Conservation (phyloP, 1,139 yeast genomes). For the Sugiyamaella pinicola region DNA sequence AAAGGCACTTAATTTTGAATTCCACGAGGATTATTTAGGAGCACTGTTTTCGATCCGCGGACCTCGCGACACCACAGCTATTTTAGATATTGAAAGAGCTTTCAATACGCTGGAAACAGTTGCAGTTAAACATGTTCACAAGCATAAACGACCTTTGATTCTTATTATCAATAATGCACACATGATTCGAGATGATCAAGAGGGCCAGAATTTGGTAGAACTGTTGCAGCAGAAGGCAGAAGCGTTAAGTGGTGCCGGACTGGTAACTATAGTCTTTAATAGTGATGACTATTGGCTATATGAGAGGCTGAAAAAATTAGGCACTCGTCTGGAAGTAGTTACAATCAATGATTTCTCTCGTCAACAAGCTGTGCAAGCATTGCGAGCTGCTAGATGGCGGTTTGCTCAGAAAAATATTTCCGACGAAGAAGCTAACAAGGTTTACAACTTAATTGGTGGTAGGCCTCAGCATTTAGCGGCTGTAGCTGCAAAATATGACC, state of each 20-base stretch:
- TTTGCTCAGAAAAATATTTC: slow-evolving; percentile 48
- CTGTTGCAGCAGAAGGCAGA: slow-evolving; percentile 84
- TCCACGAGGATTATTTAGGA: slow-evolving; percentile 81
- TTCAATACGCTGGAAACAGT: slow-evolving; percentile 74
- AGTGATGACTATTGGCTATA: slow-evolving; percentile 89
- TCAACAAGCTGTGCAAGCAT: slow-evolving; percentile 57
- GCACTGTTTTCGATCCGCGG: slow-evolving; percentile 80
- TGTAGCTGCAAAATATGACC: slow-evolving; percentile 66
- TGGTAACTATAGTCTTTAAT: slow-evolving; percentile 74
- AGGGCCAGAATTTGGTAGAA: slow-evolving; percentile 71
- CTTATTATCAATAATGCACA: slow-evolving; percentile 75
- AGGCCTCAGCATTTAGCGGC: slow-evolving; percentile 80
- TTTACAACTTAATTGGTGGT: slow-evolving; percentile 78
- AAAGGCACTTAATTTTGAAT: slow-evolving; percentile 70
- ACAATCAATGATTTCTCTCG: slow-evolving; percentile 69
- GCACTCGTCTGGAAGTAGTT: slow-evolving; percentile 73
- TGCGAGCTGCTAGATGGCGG: slow-evolving; percentile 56
- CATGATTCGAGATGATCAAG: slow-evolving; percentile 68
- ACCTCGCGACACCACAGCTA: slow-evolving; percentile 82
- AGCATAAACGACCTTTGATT: slow-evolving; percentile 58
- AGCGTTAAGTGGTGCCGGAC: slow-evolving; percentile 70
- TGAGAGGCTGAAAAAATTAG: slow-evolving; percentile 70
- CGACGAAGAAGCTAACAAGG: slow-evolving; percentile 51
- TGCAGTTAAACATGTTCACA: slow-evolving; percentile 53
- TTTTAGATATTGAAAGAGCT: slow-evolving; percentile 80